phyloP scores from a whole-genome alignment of 768 basidiomycete species.

The Fomitopsis pulvina region DNA sequence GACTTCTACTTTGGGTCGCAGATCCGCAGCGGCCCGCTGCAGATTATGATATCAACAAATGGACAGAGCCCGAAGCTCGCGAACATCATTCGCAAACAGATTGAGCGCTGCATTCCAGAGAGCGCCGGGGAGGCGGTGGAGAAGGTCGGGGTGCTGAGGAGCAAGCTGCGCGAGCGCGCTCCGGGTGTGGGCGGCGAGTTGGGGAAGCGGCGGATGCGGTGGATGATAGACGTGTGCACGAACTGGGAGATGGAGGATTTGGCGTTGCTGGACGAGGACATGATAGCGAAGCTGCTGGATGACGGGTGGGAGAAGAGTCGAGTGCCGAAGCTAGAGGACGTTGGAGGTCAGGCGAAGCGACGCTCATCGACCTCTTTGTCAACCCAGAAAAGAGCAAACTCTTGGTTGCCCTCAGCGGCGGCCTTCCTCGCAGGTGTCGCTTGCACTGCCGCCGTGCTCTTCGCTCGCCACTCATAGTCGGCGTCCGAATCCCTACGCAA shows the following conservation, averaged over 20 bases:
- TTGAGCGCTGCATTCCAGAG: conserved; percentile 65
- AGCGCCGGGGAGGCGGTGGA: conserved; percentile 72
- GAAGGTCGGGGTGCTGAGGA: conserved; percentile 70
- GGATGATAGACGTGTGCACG: conserved; percentile 88
- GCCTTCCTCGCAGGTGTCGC: conserved; percentile 39
- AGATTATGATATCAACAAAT: conserved; percentile 94
- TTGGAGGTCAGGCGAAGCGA: conserved; percentile 8
- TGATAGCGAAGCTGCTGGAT: conserved; percentile 62
- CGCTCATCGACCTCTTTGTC: neutral
- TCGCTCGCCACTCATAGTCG: conserved; percentile 27
- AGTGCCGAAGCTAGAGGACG: conserved; percentile 27
- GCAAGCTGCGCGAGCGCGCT: conserved; percentile 67
- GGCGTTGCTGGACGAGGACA: conserved; percentile 54
- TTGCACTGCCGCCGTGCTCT: conserved; percentile 27
- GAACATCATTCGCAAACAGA: conserved; percentile 64
- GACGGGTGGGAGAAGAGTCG: conserved; percentile 77
- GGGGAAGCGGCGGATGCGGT: conserved; percentile 79
- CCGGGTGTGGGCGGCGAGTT: conserved; percentile 77
- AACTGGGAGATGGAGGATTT: conserved; percentile 83
- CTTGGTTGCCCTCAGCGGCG: conserved; percentile 25
- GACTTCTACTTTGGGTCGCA: conserved; percentile 99
- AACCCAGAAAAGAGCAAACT: conserved; percentile 8
- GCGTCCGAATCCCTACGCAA: too few relatives aligned
- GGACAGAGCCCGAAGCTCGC: conserved; percentile 91
- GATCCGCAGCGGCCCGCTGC: conserved; percentile 83